These are phyloP conservation scores for Starmerella stigmatis DNA, from an alignment of 805 yeast species.

Conservation along the genomic window DNA sequence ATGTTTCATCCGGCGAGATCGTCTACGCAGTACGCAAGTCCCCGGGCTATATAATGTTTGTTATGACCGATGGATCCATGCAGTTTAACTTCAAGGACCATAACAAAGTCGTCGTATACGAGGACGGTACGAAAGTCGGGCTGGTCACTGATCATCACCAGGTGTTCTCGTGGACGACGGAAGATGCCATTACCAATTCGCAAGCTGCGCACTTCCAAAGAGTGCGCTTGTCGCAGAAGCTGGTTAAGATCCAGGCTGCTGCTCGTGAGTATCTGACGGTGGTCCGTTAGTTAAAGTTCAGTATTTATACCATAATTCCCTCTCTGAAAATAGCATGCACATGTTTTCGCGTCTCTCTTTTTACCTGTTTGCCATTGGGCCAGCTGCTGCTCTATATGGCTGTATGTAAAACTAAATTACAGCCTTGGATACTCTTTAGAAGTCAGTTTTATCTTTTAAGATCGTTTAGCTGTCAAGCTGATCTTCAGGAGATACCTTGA, in stretches of 20 bases:
- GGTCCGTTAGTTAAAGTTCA: neutral
- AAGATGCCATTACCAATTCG: conserved; percentile 14
- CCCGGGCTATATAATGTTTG: conserved; percentile 77
- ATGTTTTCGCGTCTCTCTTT: too few species aligned
- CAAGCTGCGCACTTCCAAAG: conserved; percentile 17
- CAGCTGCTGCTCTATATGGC: too few species aligned
- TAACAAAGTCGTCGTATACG: conserved; percentile 72
- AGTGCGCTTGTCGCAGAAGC: conserved; percentile 13
- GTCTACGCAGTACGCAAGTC: conserved; percentile 75
- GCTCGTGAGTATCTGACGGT: conserved; percentile 11
- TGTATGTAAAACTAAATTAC: too few species aligned
- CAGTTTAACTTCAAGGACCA: conserved; percentile 96
- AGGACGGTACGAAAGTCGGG: conserved; percentile 63
- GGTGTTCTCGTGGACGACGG: conserved; percentile 19
- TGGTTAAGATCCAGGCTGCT: conserved; percentile 12
- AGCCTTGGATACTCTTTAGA: too few species aligned
- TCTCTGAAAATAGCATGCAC: too few species aligned
- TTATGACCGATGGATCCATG: conserved; percentile 79
- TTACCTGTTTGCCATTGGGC: too few species aligned
- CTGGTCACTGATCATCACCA: conserved; percentile 43
- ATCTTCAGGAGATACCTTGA: conserved; percentile 29
- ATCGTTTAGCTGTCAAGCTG: too few species aligned
- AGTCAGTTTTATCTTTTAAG: too few species aligned
- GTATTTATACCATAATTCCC: neutral
- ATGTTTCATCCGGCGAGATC: conserved; percentile 37